Conservation (phyloP, 768 basidiomycete species). For the Lanmaoa rubissima region DNA sequence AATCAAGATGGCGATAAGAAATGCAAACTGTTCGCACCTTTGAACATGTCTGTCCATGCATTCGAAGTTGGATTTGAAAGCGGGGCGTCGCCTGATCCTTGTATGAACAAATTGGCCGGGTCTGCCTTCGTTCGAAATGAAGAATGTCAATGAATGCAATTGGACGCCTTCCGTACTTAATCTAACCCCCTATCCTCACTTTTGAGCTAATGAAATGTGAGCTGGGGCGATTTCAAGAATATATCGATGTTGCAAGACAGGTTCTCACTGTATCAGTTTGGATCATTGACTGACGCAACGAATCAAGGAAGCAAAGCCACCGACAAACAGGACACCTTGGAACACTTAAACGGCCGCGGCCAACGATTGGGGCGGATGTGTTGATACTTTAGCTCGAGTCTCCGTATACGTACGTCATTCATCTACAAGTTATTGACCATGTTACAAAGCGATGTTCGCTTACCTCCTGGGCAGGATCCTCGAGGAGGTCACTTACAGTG, state of each 20-base stretch:
- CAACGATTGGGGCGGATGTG: not conserved
- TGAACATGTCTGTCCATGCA: not conserved
- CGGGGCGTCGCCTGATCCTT: not conserved
- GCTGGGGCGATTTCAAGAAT: not conserved
- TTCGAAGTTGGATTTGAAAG: not conserved
- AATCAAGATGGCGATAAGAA: too few species aligned
- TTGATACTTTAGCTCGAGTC: not conserved
- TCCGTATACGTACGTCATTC: too few species aligned
- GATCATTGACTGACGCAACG: not conserved
- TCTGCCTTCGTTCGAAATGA: not conserved
- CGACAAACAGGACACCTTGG: not conserved
- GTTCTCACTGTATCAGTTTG: not conserved
- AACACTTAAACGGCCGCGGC: not conserved
- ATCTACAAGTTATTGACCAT: too few species aligned
- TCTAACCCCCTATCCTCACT: too few species aligned
- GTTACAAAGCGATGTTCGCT: not conserved
- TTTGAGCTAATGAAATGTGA: not conserved
- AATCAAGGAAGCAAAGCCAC: not conserved
- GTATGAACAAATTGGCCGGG: not conserved
- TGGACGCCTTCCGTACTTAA: not conserved
- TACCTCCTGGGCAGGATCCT: not conserved
- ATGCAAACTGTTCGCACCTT: not conserved
- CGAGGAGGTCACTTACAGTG: not conserved
- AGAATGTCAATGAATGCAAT: not conserved
- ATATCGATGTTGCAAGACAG: not conserved